Evolutionary conservation across 495 filamentous ascomycete species (phyloP).

Genomic region (Aspergillus nanangensis): DNA sequence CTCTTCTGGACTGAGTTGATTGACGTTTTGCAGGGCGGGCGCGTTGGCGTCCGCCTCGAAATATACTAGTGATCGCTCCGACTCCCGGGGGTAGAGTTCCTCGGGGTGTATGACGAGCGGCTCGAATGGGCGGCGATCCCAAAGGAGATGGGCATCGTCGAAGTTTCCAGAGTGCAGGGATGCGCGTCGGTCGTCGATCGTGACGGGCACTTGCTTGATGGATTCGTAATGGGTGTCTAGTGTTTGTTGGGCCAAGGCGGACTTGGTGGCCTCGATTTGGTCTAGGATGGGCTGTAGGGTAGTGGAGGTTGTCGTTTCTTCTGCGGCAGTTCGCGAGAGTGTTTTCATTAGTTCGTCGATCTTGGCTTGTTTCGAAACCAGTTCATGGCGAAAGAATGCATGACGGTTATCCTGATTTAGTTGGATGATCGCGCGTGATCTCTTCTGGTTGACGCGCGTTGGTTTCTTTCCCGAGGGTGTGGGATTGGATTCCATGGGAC

Average conservation of each 20-base stretch:
- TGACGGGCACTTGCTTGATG: conserved; percentile 9
- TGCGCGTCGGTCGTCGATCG: conserved; percentile 22
- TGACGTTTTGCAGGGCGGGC: conserved; percentile 10
- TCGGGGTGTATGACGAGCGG: conserved; percentile 42
- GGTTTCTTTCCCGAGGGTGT: conserved; percentile 1
- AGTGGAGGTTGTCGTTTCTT: conserved; percentile 18
- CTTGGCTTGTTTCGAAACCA: conserved; percentile 21
- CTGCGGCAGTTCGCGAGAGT: conserved; percentile 28
- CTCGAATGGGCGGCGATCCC: conserved; percentile 61
- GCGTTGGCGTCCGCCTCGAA: conserved; percentile 32
- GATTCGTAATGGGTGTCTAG: conserved; percentile 19
- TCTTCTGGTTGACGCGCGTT: conserved; percentile 8
- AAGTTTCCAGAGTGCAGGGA: conserved; percentile 13
- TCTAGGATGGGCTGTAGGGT: conserved; percentile 27
- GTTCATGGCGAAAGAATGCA: conserved; percentile 18
- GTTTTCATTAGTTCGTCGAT: conserved; percentile 22
- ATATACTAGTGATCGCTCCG: conserved; percentile 25
- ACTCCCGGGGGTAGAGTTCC: conserved; percentile 52
- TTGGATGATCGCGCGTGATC: conserved; percentile 7
- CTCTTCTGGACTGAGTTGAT: conserved; percentile 5
- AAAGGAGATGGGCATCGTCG: conserved; percentile 47
- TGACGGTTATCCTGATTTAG: conserved; percentile 32
- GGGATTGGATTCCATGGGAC: neutral
- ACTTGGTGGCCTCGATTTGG: conserved; percentile 13
- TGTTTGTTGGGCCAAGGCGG: conserved; percentile 4